Evolutionary conservation across 345 rosid genomes (phyloP), one percentile per base, ranked within the genome.

Genomic region (Rhizophora apiculata): DNA sequence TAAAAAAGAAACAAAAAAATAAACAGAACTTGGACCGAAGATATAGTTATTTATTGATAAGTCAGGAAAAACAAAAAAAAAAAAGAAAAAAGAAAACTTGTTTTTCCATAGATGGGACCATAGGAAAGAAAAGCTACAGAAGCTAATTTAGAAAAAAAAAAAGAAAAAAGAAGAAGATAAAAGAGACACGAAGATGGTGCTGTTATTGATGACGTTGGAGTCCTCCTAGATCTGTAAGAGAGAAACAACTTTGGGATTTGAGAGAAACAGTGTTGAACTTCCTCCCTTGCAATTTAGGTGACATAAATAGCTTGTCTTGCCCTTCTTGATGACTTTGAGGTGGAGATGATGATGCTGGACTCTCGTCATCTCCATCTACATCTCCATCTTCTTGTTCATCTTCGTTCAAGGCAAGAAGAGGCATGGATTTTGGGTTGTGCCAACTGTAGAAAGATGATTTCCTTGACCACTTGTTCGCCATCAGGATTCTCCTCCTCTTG

Each of bases 381-480:
- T 34, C 37, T 34, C 19, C 49, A 10, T 11, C 66, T n/a, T 63
- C 79, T 1, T 68, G 61, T 0, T 82, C 80, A 3, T 84, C 88
- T 61, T 85, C 85, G 55, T 68, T 67, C n/a, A 82, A 31, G 6
- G 89, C 72, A 49, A 92, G 89, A 57, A 87, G 87, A 48, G 96
- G 98, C 98, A 89, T 88, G 32, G 96, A 92, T 66, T 77, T 83
- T 7, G 90, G 90, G 76, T 84, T 82, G 2, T 70, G 70, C 78
- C 79, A 86, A 15, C 85, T 72, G 74, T 88, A 86, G 70, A 83
- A 82, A 2, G 73, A 72, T 1, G 80, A 79, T 63, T 71, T 86
- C 43, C 82, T 80, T 7, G 78, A 65, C 68, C 77, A 82, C 62
- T 86, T 85, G 73, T 66, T 84, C n/a, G 86, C 90, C 43, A 89